Evolutionary conservation across 2,329 filamentous ascomycete species (phyloP), one percentile per base, ranked within the genome.

Genomic region (Verticillium isaacii): DNA sequence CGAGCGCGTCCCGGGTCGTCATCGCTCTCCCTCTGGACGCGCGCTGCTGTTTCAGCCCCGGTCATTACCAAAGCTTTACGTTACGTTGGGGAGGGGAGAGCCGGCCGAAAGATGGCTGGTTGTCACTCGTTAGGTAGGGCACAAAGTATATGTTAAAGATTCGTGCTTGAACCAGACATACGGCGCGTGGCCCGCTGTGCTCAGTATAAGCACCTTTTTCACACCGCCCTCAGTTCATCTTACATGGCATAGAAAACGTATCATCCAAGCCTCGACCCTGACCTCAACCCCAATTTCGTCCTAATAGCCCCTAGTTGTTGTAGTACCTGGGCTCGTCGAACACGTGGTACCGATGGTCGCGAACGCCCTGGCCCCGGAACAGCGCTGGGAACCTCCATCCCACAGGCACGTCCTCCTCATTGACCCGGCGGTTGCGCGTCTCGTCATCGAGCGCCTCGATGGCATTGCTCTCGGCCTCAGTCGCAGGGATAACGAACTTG

Each of bases 331-430:
- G 93, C 78, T 96, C 92, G 68, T 97, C 85, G 76, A 99, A 98
- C 34, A 98, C 95, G 75, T 99, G 95, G 76, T 98, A 99, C 64
- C 83, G 79, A 77, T 99, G 95, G 5, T 92, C 95, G 63, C 95
- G 83, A 5, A 97, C 92, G 56, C 95, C 95, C 66, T 93, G 77
- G 0, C 93, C 94, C 67, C 85, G 87, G 78, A 99, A 97, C 74
- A 95, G 73, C 15, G 83, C 83, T 1, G 95, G 95, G 82, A 98
- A 99, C 63, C 90, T 84, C 79, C 88, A 86, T 15, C 91, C 93
- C 64, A 85, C 82, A 0, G 91, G 88, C 2, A 98, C 86, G 64
- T 93, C 83, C 0, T 85, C 79, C 76, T 98, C 95, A 2, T 83
- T 75, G 6, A 93, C 80, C 34, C 80, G 78, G 29, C 72, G 75